These are phyloP conservation scores for Cordyceps farinosa DNA, from an alignment of 2,329 filamentous ascomycete genomes.

Conservation along the genomic window DNA sequence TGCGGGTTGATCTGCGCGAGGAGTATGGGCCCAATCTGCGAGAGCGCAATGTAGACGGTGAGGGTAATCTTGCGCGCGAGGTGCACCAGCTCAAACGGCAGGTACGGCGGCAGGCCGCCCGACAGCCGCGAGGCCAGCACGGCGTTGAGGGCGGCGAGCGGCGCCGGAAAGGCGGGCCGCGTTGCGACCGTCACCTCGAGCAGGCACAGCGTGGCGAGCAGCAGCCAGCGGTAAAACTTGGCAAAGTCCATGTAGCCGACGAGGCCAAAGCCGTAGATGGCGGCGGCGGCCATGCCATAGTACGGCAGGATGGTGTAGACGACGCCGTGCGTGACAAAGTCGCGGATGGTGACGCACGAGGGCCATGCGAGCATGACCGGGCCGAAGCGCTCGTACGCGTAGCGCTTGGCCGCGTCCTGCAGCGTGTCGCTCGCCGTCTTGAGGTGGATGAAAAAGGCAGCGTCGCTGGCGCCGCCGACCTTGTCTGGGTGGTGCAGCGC, in stretches of 20 bases:
- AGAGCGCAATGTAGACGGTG: slow-evolving; percentile 78
- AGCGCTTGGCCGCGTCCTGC: slow-evolving; percentile 69
- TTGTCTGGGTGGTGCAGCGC: slow-evolving; percentile 84
- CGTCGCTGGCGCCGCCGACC: slow-evolving; percentile 37
- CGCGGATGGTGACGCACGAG: slow-evolving; percentile 63
- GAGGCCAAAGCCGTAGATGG: slow-evolving; percentile 59
- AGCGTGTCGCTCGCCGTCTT: slow-evolving; percentile 82
- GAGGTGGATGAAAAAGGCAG: slow-evolving; percentile 69
- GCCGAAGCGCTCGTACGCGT: slow-evolving; percentile 88
- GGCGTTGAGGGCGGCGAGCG: slow-evolving; percentile 46
- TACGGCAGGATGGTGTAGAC: slow-evolving; percentile 57
- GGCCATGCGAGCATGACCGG: slow-evolving; percentile 65
- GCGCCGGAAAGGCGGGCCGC: slow-evolving; percentile 47
- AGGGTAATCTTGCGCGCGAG: slow-evolving; percentile 73
- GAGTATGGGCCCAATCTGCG: slow-evolving; percentile 71
- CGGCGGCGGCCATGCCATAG: slow-evolving; percentile 54
- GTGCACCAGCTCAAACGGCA: slow-evolving; percentile 80
- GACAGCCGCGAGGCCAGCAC: slow-evolving; percentile 31
- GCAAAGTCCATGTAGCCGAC: slow-evolving; percentile 67
- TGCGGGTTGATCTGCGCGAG: slow-evolving; percentile 28
- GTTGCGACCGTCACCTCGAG: slow-evolving; percentile 58
- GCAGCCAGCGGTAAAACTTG: slow-evolving; percentile 62
- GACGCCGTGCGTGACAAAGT: slow-evolving; percentile 66
- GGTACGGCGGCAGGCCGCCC: slow-evolving; percentile 54
- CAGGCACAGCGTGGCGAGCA: slow-evolving; percentile 48